Evolutionary conservation across 352 stramenopile genomes (phyloP), one percentile per base, ranked within the genome.

Genomic region (Pythium volutum): DNA sequence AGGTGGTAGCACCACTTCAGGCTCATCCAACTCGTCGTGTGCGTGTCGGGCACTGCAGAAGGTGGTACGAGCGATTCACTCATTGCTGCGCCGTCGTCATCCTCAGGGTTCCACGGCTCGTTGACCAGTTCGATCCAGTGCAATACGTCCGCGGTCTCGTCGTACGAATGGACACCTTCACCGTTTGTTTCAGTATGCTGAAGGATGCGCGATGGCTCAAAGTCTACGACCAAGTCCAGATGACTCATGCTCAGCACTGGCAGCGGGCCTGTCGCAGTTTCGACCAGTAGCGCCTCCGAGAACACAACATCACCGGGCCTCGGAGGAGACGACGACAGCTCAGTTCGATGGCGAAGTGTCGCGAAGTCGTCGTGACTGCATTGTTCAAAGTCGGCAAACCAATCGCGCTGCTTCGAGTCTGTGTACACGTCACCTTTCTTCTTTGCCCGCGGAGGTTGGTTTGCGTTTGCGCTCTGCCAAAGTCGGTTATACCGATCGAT

Each of bases 1-100:
- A 93, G 62, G 33, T 88, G 78, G 48, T 94, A 94, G 31, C 76
- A 84, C 85, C 85, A 94, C 23, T 76, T 82, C 76, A 94, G 84
- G 29, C 67, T 71, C 81, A 93, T 87, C 78, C 81, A 93, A 22
- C 81, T 79, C 23, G 73, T 71, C 0, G 81, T 93, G 53, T 74
- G 74, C 26, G 81, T 84, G 29, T 75, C 69, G 43, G 85, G 42
- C 23, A 61, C 29, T 29, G 31, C 4, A 26, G n/a, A 23, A 18
- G 34, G 39, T 33, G 49, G 39, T 8, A 27, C 18, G n/a, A 41
- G 7, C 0, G 43, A 39, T 20, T 54, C 48, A 20, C 57, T 53
- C 3, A 14, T 29, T 20, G 16, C 22, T 15, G 12, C 22, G 16
- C 64, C 59, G 45, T 72, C 71, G 27, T 34, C 26, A 22, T 33